Base-by-base conservation (phyloP, 2,329 filamentous ascomycete species). In the Sarocladium oryzae region DNA sequence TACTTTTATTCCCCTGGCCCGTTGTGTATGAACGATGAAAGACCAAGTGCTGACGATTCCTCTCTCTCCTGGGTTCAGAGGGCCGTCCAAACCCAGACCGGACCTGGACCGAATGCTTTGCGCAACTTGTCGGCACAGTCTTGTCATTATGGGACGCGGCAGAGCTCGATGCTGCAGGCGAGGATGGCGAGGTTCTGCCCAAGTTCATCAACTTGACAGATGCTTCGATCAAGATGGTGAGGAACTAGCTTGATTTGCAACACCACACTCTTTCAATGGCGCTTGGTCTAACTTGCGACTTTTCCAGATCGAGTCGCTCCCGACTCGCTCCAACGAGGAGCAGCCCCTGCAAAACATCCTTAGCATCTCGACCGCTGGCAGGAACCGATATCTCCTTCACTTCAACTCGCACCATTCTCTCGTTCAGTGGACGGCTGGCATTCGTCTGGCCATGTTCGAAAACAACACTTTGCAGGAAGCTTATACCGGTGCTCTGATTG, bases 121-220 rank as follows among this genome's bases (percentile, higher is more conserved):
- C 92, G 38, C 93, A 97, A 66, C 82, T 99, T 15, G 89, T 96
- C 16, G 93, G 93, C 57, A 97, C 93, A 1, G 89, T 97, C 15
- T 73, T 99, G 52, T 96, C 93, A 6, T 73, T 97, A 48, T 99
- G 93, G 93, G 92, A 99, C 69, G 91, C 92, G 21, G 84, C 88
- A 56, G 90, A 93, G 65, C 77, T 97, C 53, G 93, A 99, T 70
- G 84, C 83, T 35, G 91, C 89, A 11, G 89, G 88, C 32, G 85
- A 89, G 59, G 83, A 93, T 61, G 87, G 85, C 57, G 88, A 95
- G 63, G 88, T 95, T 45, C 74, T 92, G 37, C 89, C 90, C 28
- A 93, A 88, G 49, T 99, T 96, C 66, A 91, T 99, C 67, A 99
- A 99, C 63, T 72, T 99, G 54, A 95, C 93, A 6, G 93, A 99